Evolutionary conservation across 208 protist species (phyloP), one percentile per base, ranked within the genome.

Genomic region (Trypanosoma caninum): DNA sequence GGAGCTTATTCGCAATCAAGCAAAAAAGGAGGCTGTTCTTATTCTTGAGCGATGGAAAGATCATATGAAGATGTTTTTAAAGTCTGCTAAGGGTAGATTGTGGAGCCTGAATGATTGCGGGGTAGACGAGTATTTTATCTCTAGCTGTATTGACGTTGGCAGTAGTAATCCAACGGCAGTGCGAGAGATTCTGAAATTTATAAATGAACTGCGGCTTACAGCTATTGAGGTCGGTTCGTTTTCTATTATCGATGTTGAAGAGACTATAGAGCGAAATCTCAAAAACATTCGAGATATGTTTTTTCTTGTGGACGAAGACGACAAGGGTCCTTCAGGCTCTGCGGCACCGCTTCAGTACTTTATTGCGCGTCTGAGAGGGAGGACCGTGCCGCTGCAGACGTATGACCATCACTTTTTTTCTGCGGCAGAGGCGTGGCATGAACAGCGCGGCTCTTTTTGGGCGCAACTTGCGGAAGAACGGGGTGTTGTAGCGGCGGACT

Each of bases 1-100:
- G 27, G 82, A 89, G 64, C 58, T 94, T 11, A 69, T 88, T 45
- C 77, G 82, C 37, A 90, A 86, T 60, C 67, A 76, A 9, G 59
- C 68, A n/a, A 40, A 53, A 20, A 18, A n/a, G 8, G 74, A 70
- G 41, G 76, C 74, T 3, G 11, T 79, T 20, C 25, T 69, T 13
- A 69, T 90, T 33, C 69, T 91, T 18, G 46, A 71, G 27, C 80
- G 84, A 70, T 94, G 88, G 88, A 87, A 78, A 27, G 84, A 90
- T 65, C 84, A 94, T 57, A 56, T 94, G 5, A 73, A 80, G 31
- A 78, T 84, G 66, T 78, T 93, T 75, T 48, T 89, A 35, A 51
- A 33, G 30, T 88, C 86, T 6, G 74, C 74, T 20, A 80, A 70
- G 23, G 64, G 45, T 2, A 79, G 71, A 55, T 42, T 20, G 14